phyloP scores from a whole-genome alignment of 2,329 filamentous ascomycete species.

The Beauveria rudraprayagi region DNA sequence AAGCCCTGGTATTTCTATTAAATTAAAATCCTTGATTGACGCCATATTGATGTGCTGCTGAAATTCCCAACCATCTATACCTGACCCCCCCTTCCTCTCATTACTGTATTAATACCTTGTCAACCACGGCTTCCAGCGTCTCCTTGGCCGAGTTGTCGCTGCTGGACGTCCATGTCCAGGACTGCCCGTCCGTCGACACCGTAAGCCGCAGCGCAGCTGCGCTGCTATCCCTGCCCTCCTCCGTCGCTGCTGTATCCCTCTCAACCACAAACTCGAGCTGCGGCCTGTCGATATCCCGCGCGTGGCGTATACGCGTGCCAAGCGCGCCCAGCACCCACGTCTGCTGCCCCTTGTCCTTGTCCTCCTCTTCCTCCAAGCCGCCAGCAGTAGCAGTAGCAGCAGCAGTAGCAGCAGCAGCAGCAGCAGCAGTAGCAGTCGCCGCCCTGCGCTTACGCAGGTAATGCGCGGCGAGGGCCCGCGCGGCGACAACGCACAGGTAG shows the following conservation, averaged over 20 bases:
- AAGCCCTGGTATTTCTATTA: background rate
- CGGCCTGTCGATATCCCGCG: conserved; percentile 17
- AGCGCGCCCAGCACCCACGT: conserved; percentile 25
- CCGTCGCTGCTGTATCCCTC: no score
- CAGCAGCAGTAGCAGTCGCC: background rate
- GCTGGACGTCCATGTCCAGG: conserved; percentile 25
- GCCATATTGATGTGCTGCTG: background rate
- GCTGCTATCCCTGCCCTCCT: background rate
- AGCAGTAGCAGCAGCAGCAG: no score
- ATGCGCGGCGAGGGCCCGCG: conserved; percentile 32
- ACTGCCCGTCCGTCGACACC: conserved; percentile 7
- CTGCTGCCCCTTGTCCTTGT: background rate
- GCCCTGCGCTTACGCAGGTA: conserved; percentile 21
- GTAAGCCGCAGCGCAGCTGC: background rate
- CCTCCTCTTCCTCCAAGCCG: background rate
- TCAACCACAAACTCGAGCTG: background rate
- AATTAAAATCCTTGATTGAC: background rate
- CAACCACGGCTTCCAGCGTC: conserved; percentile 19
- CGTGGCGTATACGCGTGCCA: conserved; percentile 25
- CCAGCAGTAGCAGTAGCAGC: no score
- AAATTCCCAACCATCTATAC: background rate
- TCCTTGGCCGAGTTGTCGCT: conserved; percentile 12
- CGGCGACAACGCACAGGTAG: conserved; percentile 37
- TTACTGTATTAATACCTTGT: background rate
- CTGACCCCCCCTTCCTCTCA: background rate